These are phyloP conservation scores for Cardiosporidium cionae DNA, from an alignment of 169 alveolate genomes.

Conservation along the genomic window DNA sequence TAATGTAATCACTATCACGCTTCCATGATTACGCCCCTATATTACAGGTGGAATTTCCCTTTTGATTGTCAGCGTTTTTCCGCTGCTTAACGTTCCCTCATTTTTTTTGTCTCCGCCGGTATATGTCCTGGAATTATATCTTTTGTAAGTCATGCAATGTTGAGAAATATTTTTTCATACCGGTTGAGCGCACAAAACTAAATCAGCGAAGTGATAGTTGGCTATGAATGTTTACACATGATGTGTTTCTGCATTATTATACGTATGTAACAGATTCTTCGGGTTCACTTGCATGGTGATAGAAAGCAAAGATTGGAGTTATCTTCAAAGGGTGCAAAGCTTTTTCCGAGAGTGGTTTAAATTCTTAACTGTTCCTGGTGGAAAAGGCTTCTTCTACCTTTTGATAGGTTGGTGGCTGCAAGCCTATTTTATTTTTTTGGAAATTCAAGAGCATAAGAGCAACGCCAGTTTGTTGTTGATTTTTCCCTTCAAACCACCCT, in stretches of 20 bases:
- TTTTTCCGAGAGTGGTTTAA: conserved; percentile 26
- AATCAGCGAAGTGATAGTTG: no score
- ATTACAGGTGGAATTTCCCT: not conserved
- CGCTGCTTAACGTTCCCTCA: not conserved
- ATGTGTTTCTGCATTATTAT: no score
- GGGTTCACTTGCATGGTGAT: conserved; percentile 16
- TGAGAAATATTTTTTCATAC: no score
- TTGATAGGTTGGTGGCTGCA: conserved; percentile 16
- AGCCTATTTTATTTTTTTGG: not conserved
- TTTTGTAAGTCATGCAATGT: not conserved
- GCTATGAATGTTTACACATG: no score
- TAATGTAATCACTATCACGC: no score
- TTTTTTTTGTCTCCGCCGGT: not conserved
- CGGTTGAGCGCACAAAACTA: no score
- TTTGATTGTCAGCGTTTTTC: not conserved
- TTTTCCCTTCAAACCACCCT: not conserved
- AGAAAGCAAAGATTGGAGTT: conserved; percentile 20
- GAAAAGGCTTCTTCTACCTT: conserved; percentile 27
- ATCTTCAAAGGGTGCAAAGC: conserved; percentile 16
- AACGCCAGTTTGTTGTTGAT: not conserved
- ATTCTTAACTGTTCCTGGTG: conserved; percentile 31
- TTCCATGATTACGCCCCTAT: no score
- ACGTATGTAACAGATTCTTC: conserved; percentile 15
- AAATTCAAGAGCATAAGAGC: not conserved
- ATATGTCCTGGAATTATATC: not conserved